Evolutionary conservation across 306 rosid genomes (phyloP).

Genomic region (Psophocarpus tetragonolobus): DNA sequence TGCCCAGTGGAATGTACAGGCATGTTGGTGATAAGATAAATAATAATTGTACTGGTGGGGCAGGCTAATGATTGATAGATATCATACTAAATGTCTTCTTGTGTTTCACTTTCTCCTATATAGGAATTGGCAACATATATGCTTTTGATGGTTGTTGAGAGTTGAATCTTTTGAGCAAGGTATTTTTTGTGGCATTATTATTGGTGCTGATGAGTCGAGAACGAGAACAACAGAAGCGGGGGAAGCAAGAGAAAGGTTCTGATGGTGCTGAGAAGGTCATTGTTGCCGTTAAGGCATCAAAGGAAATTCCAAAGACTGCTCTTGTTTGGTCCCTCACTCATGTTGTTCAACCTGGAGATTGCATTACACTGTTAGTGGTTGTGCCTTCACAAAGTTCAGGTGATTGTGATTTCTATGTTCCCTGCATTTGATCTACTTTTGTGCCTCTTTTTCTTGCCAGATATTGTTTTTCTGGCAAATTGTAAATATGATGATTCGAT

Average conservation of each 20-base stretch:
- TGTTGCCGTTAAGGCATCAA: slow-evolving; percentile 92
- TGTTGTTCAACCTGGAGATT: slow-evolving; percentile 98
- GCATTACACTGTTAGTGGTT: slow-evolving; percentile 91
- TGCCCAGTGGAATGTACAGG: slow-evolving; percentile 37
- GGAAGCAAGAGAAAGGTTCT: slow-evolving; percentile 73
- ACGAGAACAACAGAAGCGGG: slow-evolving; percentile 70
- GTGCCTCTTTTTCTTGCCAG: slow-evolving; percentile 6
- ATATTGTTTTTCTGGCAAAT: neutral
- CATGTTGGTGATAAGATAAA: slow-evolving; percentile 42
- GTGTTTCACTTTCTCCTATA: slow-evolving; percentile 20
- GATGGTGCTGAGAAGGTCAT: slow-evolving; percentile 87
- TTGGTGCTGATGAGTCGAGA: slow-evolving; percentile 67
- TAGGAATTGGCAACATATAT: neutral
- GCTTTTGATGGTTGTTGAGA: slow-evolving; percentile 46
- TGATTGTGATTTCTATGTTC: slow-evolving; percentile 31
- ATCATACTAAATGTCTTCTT: slow-evolving; percentile 33
- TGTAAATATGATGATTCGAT: slow-evolving; percentile 4
- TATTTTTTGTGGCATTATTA: slow-evolving; percentile 13
- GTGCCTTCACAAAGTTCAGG: slow-evolving; percentile 91
- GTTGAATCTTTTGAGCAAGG: slow-evolving; percentile 34
- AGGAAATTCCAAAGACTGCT: slow-evolving; percentile 92
- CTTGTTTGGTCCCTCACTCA: slow-evolving; percentile 95
- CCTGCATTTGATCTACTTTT: slow-evolving; percentile 20
- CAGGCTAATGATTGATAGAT: slow-evolving; percentile 20
- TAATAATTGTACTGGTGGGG: slow-evolving; percentile 46